These are phyloP conservation scores for Elsinoe australis DNA, from an alignment of 2,329 filamentous ascomycete genomes.

Conservation along the genomic window DNA sequence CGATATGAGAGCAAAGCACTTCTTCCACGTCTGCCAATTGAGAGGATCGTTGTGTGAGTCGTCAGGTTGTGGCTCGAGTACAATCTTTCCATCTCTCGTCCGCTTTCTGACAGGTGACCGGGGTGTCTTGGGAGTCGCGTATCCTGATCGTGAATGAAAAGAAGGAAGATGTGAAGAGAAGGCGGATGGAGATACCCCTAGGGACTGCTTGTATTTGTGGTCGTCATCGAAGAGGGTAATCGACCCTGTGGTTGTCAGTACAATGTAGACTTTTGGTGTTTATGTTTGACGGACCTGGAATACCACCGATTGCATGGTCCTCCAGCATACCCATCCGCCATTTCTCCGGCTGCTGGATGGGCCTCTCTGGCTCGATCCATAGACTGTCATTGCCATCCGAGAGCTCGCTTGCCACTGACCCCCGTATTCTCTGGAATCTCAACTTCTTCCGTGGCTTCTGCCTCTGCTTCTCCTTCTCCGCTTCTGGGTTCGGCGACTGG, in stretches of 20 bases:
- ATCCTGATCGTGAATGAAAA: conserved; percentile 17
- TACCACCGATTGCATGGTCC: conserved; percentile 72
- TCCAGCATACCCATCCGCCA: conserved; percentile 74
- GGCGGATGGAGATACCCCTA: conserved; percentile 22
- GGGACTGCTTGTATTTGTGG: conserved; percentile 18
- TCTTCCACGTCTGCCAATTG: conserved; percentile 79
- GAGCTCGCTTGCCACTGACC: conserved; percentile 1
- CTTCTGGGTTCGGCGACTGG: conserved; percentile 7
- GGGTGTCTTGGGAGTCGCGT: conserved; percentile 11
- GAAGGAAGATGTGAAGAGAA: conserved; percentile 24
- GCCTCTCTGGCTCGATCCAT: conserved; percentile 10
- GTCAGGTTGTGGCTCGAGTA: conserved; percentile 85
- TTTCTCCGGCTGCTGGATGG: conserved; percentile 26
- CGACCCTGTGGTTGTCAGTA: conserved; percentile 1
- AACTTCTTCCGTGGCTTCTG: conserved; percentile 12
- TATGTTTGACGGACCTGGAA: conserved; percentile 57
- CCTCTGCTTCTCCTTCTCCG: conserved; percentile 8
- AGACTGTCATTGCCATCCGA: conserved; percentile 13
- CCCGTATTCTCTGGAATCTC: conserved; percentile 3
- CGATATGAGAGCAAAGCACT: conserved; percentile 71
- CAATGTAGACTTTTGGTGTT: not conserved
- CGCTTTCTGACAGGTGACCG: conserved; percentile 53
- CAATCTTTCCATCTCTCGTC: conserved; percentile 73
- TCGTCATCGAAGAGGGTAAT: conserved; percentile 14
- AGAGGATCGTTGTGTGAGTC: conserved; percentile 84